A percentile compares a stretch with the other conserved stretches of the same genome.
phyloP scores from a whole-genome alignment of 2,329 filamentous ascomycete genomes.

The Fusarium anthophilum region DNA sequence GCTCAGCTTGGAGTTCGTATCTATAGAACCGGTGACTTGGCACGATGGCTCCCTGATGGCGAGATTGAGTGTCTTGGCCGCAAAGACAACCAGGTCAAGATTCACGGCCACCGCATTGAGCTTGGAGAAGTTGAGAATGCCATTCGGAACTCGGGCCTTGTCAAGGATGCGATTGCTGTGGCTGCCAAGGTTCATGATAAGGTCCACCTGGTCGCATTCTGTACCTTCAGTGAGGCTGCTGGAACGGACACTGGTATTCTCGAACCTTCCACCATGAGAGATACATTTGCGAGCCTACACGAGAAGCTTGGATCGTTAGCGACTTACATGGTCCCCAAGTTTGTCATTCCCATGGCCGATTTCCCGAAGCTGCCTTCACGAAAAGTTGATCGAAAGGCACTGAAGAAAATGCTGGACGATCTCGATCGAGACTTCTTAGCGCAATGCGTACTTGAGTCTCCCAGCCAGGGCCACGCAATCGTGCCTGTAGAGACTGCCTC shows the following conservation, averaged over 20 bases:
- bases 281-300: background rate
- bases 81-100: constrained; percentile 43
- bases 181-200: background rate
- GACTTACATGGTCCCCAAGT: background rate
- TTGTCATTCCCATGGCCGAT: background rate
- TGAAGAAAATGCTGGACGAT: background rate
- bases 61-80: constrained; percentile 33
- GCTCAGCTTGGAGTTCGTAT: background rate
- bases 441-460: background rate
- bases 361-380: background rate
- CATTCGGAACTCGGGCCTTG: background rate
- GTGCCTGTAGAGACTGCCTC: background rate
- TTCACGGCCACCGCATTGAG: constrained; percentile 42
- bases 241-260: background rate
- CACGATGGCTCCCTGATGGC: constrained; percentile 27
- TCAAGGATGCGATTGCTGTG: background rate
- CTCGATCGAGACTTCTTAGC: background rate
- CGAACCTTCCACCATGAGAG: background rate
- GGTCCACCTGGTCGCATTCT: background rate
- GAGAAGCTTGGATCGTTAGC: background rate
- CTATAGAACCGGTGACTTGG: constrained; percentile 32
- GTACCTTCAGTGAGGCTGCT: background rate
- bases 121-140: constrained; percentile 41
- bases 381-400: background rate
- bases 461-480: background rate